Evolutionary conservation across 768 basidiomycete species (phyloP), one percentile per base, ranked within the genome.

Genomic region (Lanmaoa rubissima): DNA sequence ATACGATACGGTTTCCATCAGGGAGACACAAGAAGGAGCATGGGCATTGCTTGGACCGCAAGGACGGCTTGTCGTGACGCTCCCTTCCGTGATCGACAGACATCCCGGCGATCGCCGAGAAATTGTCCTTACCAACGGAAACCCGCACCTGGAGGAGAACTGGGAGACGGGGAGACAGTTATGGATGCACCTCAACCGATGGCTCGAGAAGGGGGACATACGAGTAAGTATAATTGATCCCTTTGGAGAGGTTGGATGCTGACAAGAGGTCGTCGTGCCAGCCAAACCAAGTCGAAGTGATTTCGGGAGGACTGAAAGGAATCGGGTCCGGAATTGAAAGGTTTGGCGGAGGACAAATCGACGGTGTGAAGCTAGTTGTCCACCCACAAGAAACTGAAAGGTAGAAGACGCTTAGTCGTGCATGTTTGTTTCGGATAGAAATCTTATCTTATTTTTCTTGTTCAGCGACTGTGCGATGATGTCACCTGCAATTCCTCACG

Each of bases 351-450:
- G 72, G 74, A 34, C 64, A 75, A 58, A 74, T 81, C 17, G 79
- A 78, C 45, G 78, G 77, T 4, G 63, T 73, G 26, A 82, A 81
- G 63, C 62, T 82, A 38, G 71, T 81, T 49, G 72, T 67, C 53
- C 72, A 62, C 47, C 80, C 79, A 9, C 74, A 76, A 62, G 79
- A 80, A 48, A 79, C 75, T 10, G 69, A 72, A 71, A 69, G 69
- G 69, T 69, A 69, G 69, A 64, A 61, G 24, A 47, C 41, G 45
- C 62, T 58, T 65, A 53, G 67, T 56, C 51, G 61, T 26, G 53
- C 55, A 57, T 45, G 48, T 35, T 43, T 59, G 34, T 67, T 42
- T 61, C 42, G 55, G 28, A 65, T 70, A 70, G 69, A 57, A 53
- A 58, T 65, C 64, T 66, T 61, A 55, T 54, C 55, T 58, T 65